These are phyloP conservation scores for Digitaria exilis DNA, from an alignment of 202 grass and related monocot genomes.

Conservation along the genomic window DNA sequence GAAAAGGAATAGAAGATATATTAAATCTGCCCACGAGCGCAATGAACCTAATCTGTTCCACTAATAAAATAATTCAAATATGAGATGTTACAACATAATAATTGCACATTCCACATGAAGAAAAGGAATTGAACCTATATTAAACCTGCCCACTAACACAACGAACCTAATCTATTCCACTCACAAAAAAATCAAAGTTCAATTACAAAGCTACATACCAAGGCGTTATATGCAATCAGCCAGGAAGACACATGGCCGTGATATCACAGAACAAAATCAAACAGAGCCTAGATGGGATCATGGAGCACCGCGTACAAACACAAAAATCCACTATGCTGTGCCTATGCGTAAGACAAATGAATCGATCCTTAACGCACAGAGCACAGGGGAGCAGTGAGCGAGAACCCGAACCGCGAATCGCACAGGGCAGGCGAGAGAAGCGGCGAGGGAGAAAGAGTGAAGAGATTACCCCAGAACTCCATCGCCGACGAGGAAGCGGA, in stretches of 20 bases:
- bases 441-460: too few species aligned
- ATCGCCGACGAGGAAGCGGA: constrained; percentile 27
- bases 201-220: background rate
- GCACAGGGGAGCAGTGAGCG: background rate
- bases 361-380: background rate
- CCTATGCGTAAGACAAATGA: background rate
- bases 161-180: background rate
- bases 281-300: background rate
- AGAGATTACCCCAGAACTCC: constrained; percentile 55
- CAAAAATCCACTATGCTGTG: background rate
- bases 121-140: background rate
- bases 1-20: too few species aligned
- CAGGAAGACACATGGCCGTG: background rate
- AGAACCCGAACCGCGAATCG: background rate
- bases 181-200: background rate
- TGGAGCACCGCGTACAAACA: background rate
- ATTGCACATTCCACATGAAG: background rate
- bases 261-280: background rate
- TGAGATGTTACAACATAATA: too few species aligned
- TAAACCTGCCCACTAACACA: background rate
- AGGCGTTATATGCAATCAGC: background rate
- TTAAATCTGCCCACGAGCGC: too few species aligned
- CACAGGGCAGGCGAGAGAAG: too few species aligned
- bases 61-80: too few species aligned
- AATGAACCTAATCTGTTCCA: too few species aligned